Percentiles rank a stretch among this genome's conserved stretches.
phyloP scores from a whole-genome alignment of 1,284 basidiomycete species.

The Erythrobasidium hasegawianum region DNA sequence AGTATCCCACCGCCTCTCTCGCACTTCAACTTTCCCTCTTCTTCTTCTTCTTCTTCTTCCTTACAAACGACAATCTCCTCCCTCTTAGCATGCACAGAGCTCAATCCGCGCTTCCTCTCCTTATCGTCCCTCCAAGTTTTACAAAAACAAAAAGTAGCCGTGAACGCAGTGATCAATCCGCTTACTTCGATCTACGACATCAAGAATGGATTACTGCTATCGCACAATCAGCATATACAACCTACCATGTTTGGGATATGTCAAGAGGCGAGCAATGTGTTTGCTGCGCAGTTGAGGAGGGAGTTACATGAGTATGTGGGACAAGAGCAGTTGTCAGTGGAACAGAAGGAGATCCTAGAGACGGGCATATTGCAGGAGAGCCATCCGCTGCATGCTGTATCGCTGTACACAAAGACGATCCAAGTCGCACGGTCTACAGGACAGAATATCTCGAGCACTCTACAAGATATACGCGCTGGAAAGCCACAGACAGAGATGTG shows the following conservation, averaged over 20 bases:
- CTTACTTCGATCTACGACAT: slow-evolving; percentile 78
- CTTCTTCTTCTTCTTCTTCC: slow-evolving; percentile 51
- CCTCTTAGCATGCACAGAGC: slow-evolving; percentile 58
- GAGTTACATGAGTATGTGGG: background rate
- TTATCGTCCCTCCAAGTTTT: slow-evolving; percentile 66
- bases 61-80: slow-evolving; percentile 67
- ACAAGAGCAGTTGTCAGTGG: background rate
- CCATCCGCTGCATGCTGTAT: slow-evolving; percentile 57
- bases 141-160: slow-evolving; percentile 76
- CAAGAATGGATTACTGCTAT: slow-evolving; percentile 65
- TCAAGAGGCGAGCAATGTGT: slow-evolving; percentile 43
- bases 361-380: slow-evolving; percentile 1
- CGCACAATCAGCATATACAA: slow-evolving; percentile 43
- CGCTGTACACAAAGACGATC: slow-evolving; percentile 53
- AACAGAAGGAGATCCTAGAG: background rate
- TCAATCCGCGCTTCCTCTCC: slow-evolving; percentile 65
- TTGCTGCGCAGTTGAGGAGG: slow-evolving; percentile 40
- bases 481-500: slow-evolving; percentile 19
- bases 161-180: slow-evolving; percentile 82
- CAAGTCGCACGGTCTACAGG: slow-evolving; percentile 53
- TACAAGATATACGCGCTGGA: slow-evolving; percentile 34
- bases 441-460: slow-evolving; percentile 40
- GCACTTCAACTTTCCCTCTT: slow-evolving; percentile 54
- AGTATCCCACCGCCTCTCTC: slow-evolving; percentile 53
- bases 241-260: slow-evolving; percentile 39